Percentiles rank a stretch among this genome's conserved stretches.
Evolutionary conservation across 345 rosid genomes (phyloP).

Genomic region (Eucalyptus erythrocorys): DNA sequence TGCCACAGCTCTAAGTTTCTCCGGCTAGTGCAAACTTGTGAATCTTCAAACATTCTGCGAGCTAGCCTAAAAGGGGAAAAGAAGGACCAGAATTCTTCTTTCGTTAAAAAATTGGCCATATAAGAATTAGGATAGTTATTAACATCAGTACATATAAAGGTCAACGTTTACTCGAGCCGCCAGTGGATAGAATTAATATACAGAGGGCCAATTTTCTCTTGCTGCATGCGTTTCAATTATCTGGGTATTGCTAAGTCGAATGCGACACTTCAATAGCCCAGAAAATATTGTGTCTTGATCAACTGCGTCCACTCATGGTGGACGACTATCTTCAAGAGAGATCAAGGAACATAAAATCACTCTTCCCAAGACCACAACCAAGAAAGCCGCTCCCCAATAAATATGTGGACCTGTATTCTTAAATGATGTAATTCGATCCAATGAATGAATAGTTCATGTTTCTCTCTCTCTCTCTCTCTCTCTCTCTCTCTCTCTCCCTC

Average conservation of each 20-base stretch:
- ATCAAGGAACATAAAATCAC: neutral
- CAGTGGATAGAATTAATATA: neutral
- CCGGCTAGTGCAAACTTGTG: neutral
- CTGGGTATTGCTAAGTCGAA: neutral
- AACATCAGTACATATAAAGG: neutral
- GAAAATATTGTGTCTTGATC: neutral
- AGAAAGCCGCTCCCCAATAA: neutral
- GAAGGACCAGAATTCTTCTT: neutral
- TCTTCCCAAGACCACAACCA: neutral
- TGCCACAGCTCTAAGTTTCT: neutral
- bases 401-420: neutral
- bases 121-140: neutral
- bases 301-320: neutral
- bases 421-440: neutral
- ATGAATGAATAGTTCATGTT: neutral
- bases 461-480: neutral
- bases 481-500: neutral
- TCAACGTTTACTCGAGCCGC: neutral
- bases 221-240: neutral
- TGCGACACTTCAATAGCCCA: neutral
- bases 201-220: neutral
- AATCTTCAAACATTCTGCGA: neutral
- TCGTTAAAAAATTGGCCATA: neutral
- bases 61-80: neutral
- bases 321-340: neutral